phyloP scores from a whole-genome alignment of 106 monocot genomes.

The Triglochin maritima region DNA sequence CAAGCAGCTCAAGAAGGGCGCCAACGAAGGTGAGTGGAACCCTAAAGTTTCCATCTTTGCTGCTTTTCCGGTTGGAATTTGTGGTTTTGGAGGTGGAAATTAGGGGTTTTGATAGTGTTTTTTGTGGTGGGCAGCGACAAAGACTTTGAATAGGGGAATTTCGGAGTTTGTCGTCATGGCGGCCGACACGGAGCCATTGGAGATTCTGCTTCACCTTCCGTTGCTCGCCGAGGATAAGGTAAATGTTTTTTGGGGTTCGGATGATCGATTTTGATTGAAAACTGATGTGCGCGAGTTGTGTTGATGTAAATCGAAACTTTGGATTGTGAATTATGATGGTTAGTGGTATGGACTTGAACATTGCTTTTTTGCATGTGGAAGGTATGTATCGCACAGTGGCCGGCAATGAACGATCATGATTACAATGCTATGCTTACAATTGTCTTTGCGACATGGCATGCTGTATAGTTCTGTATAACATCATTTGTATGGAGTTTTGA shows the following conservation, averaged over 20 bases:
- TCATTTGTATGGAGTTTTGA: too few species aligned
- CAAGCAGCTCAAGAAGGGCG: constrained; percentile 94
- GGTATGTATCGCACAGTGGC: too few species aligned
- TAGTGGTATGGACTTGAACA: too few species aligned
- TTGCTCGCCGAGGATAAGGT: constrained; percentile 82
- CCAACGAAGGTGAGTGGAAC: constrained; percentile 62
- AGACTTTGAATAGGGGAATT: constrained; percentile 73
- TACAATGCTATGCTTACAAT: too few species aligned
- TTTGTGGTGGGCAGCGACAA: constrained; percentile 39
- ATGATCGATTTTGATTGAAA: too few species aligned
- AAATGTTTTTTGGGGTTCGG: neutral
- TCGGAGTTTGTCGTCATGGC: constrained; percentile 90
- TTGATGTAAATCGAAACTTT: too few species aligned
- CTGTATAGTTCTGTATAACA: too few species aligned
- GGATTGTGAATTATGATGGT: too few species aligned
- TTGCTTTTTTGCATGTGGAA: too few species aligned
- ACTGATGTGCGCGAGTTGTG: too few species aligned
- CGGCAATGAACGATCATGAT: too few species aligned
- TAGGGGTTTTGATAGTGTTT: neutral
- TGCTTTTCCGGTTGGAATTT: neutral
- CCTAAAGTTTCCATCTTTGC: neutral
- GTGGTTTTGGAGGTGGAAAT: neutral
- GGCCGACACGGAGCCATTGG: constrained; percentile 70
- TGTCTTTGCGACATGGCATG: too few species aligned
- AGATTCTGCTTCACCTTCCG: constrained; percentile 77